Evolutionary conservation across 345 rosid species (phyloP).

Genomic region (Barbarea vulgaris): DNA sequence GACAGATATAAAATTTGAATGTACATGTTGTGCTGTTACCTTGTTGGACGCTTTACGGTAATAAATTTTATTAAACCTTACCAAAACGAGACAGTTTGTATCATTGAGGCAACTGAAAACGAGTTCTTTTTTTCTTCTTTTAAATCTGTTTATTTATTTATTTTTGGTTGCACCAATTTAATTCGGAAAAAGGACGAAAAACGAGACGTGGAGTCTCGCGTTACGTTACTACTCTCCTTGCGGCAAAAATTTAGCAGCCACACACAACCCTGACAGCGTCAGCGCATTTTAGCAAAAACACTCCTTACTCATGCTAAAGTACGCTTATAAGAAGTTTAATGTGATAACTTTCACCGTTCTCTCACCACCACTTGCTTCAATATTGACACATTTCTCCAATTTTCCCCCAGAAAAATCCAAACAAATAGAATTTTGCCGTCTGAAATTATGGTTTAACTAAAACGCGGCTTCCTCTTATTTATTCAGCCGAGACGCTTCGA

Average conservation of each 20-base stretch:
- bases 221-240: constrained; percentile 30
- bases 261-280: background rate
- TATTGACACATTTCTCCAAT: constrained; percentile 8
- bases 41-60: background rate
- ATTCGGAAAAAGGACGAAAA: background rate
- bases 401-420: constrained; percentile 24
- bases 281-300: background rate
- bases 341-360: constrained; percentile 37
- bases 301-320: background rate
- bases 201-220: constrained; percentile 40
- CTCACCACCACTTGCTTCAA: constrained; percentile 34
- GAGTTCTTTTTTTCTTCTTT: too few species aligned
- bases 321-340: background rate
- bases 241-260: constrained; percentile 34
- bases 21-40: background rate
- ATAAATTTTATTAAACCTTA: background rate
- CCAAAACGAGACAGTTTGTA: background rate
- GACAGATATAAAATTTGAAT: background rate
- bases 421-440: constrained; percentile 10
- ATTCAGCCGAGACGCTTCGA: constrained; percentile 5
- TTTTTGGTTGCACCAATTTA: background rate
- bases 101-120: background rate
- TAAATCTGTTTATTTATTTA: too few species aligned
- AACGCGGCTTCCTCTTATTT: background rate
- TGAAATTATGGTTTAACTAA: background rate